These are phyloP conservation scores for Boletus vinaceobasis DNA, from an alignment of 768 basidiomycete species.

Conservation along the genomic window DNA sequence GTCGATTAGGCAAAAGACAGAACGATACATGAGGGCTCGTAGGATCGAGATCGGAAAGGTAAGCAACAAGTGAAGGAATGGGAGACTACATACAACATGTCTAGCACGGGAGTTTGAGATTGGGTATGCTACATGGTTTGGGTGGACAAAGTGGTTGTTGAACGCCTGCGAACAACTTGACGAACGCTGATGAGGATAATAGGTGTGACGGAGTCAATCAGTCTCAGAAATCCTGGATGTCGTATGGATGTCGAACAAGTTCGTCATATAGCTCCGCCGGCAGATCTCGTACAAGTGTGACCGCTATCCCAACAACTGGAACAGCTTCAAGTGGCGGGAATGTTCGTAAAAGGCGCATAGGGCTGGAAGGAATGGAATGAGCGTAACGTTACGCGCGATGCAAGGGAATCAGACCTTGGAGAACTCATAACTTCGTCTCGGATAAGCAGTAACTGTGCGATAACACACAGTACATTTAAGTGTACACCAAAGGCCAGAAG, in stretches of 20 bases:
- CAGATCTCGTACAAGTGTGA: constrained; percentile 89
- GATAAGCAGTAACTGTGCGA: constrained; percentile 90
- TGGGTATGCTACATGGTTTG: constrained; percentile 26
- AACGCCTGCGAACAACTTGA: constrained; percentile 13
- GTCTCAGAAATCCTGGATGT: constrained; percentile 33
- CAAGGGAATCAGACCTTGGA: constrained; percentile 57
- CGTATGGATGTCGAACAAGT: constrained; percentile 84
- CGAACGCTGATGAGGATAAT: not conserved
- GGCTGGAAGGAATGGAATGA: constrained; percentile 45
- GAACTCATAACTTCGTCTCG: constrained; percentile 87
- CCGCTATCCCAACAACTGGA: constrained; percentile 87
- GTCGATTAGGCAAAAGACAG: not conserved
- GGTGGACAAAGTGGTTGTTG: constrained; percentile 8
- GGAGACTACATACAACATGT: constrained; percentile 16
- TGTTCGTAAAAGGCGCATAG: constrained; percentile 90
- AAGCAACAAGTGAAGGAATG: not conserved
- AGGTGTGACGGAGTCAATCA: not conserved
- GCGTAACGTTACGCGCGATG: not conserved
- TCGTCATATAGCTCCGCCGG: constrained; percentile 85
- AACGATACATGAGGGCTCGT: not conserved
- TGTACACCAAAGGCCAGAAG: constrained; percentile 95
- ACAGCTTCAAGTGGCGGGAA: constrained; percentile 90
- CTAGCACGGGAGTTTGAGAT: not conserved
- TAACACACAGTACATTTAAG: constrained; percentile 93
- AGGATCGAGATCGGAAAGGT: not conserved